A percentile compares a stretch with the other conserved stretches of the same genome.
phyloP scores from a whole-genome alignment of 257 asterid species.

The Capsicum baccatum region DNA sequence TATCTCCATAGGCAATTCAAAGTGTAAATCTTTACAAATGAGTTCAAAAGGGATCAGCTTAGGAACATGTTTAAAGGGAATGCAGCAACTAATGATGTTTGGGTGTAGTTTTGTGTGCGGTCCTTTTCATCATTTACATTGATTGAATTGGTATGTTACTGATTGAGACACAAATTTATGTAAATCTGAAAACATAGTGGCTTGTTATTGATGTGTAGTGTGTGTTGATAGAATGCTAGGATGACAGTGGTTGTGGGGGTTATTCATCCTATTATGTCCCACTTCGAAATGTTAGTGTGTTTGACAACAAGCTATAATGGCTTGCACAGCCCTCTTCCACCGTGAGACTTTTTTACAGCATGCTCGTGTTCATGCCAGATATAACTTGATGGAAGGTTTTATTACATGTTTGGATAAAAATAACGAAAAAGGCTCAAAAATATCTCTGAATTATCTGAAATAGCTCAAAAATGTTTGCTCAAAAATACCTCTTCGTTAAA shows the following conservation, averaged over 20 bases:
- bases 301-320: background rate
- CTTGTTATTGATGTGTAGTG: background rate
- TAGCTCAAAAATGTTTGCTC: no score
- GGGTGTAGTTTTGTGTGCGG: background rate
- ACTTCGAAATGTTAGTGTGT: background rate
- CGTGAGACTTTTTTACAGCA: background rate
- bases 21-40: background rate
- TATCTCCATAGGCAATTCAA: background rate
- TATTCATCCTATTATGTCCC: background rate
- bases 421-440: no score
- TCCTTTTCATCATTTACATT: background rate
- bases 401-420: background rate
- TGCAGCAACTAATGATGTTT: background rate
- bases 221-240: background rate
- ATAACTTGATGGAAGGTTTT: background rate
- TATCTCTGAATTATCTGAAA: no score
- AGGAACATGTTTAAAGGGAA: background rate
- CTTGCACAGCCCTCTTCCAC: background rate
- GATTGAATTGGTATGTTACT: background rate
- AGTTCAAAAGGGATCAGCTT: background rate
- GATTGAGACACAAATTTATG: background rate
- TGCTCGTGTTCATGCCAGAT: background rate
- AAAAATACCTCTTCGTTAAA: no score
- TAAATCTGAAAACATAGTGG: background rate
- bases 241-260: background rate